A percentile compares a stretch with the other conserved stretches of the same genome.
Evolutionary conservation across 2,329 filamentous ascomycete genomes (phyloP).

Genomic region (Neofusicoccum cordaticola): DNA sequence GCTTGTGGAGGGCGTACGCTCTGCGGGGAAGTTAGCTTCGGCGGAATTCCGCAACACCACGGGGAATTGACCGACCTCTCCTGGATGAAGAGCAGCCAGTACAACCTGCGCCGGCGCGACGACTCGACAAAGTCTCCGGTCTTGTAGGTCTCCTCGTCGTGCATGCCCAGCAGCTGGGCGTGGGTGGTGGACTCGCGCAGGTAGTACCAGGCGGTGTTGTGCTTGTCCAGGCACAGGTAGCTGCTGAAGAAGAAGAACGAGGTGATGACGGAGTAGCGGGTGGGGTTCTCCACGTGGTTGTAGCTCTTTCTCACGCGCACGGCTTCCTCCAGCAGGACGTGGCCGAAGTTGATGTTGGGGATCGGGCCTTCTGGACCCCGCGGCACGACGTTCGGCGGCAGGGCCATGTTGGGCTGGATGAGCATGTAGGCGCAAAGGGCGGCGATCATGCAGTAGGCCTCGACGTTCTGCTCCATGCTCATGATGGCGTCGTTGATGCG

Average conservation of each 20-base stretch:
- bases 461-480: constrained; percentile 51
- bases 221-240: constrained; percentile 61
- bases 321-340: constrained; percentile 58
- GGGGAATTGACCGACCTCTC: constrained; percentile 47
- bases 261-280: constrained; percentile 57
- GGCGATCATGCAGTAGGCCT: constrained; percentile 58
- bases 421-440: constrained; percentile 51
- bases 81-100: constrained; percentile 63
- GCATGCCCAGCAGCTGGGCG: constrained; percentile 57
- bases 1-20: constrained; percentile 62
- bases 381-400: constrained; percentile 45
- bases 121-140: constrained; percentile 49
- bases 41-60: constrained; percentile 16
- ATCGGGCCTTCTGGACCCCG: constrained; percentile 36
- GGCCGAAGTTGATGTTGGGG: constrained; percentile 45
- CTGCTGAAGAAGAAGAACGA: constrained; percentile 62
- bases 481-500: constrained; percentile 53
- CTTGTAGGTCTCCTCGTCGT: constrained; percentile 57
- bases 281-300: constrained; percentile 57
- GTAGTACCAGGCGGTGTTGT: constrained; percentile 62
- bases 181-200: constrained; percentile 60
- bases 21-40: constrained; percentile 36
- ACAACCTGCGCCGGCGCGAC: constrained; percentile 55
- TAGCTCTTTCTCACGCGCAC: constrained; percentile 55
- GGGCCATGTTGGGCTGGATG: constrained; percentile 46